phyloP scores from a whole-genome alignment of 192 early-diverging fungal species.

The Coemansia sp. region DNA sequence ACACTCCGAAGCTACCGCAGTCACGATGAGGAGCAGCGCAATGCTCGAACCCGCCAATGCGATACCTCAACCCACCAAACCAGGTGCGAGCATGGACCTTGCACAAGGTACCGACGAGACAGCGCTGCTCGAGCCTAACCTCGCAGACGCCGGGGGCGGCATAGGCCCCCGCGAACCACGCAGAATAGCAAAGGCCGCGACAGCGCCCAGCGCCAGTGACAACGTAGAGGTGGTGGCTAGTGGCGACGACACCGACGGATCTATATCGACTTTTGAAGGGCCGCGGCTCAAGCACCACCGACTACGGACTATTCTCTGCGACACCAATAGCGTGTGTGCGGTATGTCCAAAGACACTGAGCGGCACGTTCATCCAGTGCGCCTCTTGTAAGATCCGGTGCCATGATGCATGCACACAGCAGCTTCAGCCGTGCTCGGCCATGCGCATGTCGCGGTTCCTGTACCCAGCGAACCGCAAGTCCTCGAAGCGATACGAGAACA shows the following conservation, averaged over 20 bases:
- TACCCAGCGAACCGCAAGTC: constrained; percentile 45
- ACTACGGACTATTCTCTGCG: constrained; percentile 42
- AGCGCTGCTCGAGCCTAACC: no score
- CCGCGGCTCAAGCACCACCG: constrained; percentile 45
- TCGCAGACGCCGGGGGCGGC: no score
- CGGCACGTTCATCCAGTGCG: constrained; percentile 44
- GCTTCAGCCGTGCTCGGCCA: constrained; percentile 33
- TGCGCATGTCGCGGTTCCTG: constrained; percentile 49
- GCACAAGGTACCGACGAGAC: no score
- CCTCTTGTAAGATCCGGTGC: constrained; percentile 46
- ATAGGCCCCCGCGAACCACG: no score
- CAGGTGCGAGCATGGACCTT: no score
- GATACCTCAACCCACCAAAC: no score
- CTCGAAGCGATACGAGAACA: constrained; percentile 47
- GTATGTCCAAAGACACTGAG: constrained; percentile 25
- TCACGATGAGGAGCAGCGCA: no score
- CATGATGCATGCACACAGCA: constrained; percentile 35
- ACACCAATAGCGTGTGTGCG: constrained; percentile 24
- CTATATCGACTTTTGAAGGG: constrained; percentile 45
- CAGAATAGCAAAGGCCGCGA: no score
- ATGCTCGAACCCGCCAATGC: no score
- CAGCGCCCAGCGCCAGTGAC: not conserved
- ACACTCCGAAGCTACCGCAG: no score
- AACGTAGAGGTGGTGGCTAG: constrained; percentile 1
- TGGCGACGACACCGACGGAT: constrained; percentile 40